Percentiles rank a stretch among this genome's conserved stretches.
Evolutionary conservation across 805 yeast genomes (phyloP).

Genomic region (Candida suzukii): DNA sequence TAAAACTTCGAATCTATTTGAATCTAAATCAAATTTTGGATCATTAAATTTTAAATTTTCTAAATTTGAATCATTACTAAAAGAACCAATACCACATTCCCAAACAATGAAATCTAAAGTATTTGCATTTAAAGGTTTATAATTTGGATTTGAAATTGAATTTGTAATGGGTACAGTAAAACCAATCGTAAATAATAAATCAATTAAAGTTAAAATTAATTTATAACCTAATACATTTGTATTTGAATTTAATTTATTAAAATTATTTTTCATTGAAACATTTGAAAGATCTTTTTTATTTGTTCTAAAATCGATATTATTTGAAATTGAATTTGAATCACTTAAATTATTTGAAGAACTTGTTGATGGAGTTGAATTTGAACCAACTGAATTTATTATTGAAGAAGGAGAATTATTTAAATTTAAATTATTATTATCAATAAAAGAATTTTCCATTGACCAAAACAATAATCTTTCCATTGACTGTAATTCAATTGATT

Average conservation of each 20-base stretch:
- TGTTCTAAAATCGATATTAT: conserved; percentile 8
- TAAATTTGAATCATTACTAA: conserved; percentile 11
- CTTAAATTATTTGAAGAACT: conserved; percentile 11
- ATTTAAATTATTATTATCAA: conserved; percentile 7
- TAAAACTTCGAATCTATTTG: conserved; percentile 62
- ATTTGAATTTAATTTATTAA: conserved; percentile 4
- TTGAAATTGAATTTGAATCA: conserved; percentile 12
- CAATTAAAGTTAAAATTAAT: conserved; percentile 31
- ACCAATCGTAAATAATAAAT: conserved; percentile 47
- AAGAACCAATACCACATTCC: conserved; percentile 74
- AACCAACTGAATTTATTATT: background rate
- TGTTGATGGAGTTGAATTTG: background rate
- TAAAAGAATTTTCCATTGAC: conserved; percentile 23
- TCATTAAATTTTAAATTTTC: conserved; percentile 8
- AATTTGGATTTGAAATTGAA: background rate
- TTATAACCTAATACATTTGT: conserved; percentile 24
- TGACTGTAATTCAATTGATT: conserved; percentile 32
- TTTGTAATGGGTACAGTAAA: conserved; percentile 39
- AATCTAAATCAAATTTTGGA: conserved; percentile 40
- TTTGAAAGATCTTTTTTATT: conserved; percentile 9
- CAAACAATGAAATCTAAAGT: conserved; percentile 42
- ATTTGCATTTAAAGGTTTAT: background rate
- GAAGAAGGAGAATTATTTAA: conserved; percentile 12
- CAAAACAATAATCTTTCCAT: conserved; percentile 35
- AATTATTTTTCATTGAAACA: conserved; percentile 9